These are phyloP conservation scores for Herpetospermum pedunculosum DNA, from an alignment of 306 rosid genomes.

Conservation along the genomic window DNA sequence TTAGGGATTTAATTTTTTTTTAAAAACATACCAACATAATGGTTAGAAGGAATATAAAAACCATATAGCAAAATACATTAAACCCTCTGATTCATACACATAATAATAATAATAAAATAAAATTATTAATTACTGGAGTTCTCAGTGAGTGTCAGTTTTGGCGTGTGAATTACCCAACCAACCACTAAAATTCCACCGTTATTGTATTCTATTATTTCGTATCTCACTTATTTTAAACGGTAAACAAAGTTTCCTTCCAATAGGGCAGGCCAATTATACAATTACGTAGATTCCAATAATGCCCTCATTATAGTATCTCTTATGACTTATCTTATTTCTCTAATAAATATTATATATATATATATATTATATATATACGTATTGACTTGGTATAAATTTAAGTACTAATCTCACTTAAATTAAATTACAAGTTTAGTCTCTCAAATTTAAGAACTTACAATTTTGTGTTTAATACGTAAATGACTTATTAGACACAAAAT, in stretches of 20 bases:
- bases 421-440: too few relatives aligned
- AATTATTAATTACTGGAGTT: background rate
- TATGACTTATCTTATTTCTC: too few relatives aligned
- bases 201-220: background rate
- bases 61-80: background rate
- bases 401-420: too few relatives aligned
- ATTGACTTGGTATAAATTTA: too few relatives aligned
- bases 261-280: background rate
- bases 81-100: background rate
- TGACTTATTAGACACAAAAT: too few relatives aligned
- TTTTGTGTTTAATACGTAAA: too few relatives aligned
- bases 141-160: background rate
- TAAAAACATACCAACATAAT: background rate
- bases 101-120: background rate
- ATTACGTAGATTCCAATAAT: background rate
- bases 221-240: background rate
- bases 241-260: background rate
- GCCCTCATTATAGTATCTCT: background rate
- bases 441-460: too few relatives aligned
- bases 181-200: background rate
- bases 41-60: too few relatives aligned
- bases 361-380: too few relatives aligned
- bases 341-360: too few relatives aligned
- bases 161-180: background rate
- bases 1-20: too few relatives aligned